Evolutionary conservation across 306 rosid species (phyloP), one percentile per base, ranked within the genome.

Genomic region (Acacia crassicarpa): DNA sequence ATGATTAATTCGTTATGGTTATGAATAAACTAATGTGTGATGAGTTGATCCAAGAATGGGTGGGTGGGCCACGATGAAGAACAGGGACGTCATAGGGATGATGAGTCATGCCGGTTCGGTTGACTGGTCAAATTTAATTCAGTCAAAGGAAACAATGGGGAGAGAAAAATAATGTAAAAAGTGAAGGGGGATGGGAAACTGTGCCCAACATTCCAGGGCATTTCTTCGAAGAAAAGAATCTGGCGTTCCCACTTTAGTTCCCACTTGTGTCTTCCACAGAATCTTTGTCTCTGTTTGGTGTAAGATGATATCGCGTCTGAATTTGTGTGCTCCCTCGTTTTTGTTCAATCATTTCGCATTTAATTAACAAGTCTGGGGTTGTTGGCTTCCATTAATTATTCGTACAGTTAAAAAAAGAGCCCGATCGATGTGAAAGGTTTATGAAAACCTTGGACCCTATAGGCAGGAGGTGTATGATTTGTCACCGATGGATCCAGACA

Each of bases 121-220:
- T 88, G 95, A 92, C 92, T 56, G 83, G 97, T 92, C 92, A 92
- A 92, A 81, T 5, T 59, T 41, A 65, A 79, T 61, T 78, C 16
- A 65, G 87, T 83, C 82, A 79, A 81, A 76, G 85, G 71, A 80
- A 88, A 82, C 83, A 67, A 59, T 23, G 65, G 27, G 77, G 32
- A 19, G 80, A 59, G 30, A 73, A 62, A 17, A 19, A 82, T 78
- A 86, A 79, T 45, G 89, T 82, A 78, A 84, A 80, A 58, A 58
- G 65, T 22, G 65, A 80, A 1, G 75, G 78, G 78, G 14, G 68
- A 38, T 84, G 72, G 90, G 78, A 79, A 86, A 87, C 86, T 72
- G 90, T 71, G 89, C 86, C 83, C 73, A 58, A 74, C 82, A 81
- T 74, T 68, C 58, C 56, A 79, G 69, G 86, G 48, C 85, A 80